These are phyloP conservation scores for Hemileccinum rubropunctum DNA, from an alignment of 768 basidiomycete species.

Conservation along the genomic window DNA sequence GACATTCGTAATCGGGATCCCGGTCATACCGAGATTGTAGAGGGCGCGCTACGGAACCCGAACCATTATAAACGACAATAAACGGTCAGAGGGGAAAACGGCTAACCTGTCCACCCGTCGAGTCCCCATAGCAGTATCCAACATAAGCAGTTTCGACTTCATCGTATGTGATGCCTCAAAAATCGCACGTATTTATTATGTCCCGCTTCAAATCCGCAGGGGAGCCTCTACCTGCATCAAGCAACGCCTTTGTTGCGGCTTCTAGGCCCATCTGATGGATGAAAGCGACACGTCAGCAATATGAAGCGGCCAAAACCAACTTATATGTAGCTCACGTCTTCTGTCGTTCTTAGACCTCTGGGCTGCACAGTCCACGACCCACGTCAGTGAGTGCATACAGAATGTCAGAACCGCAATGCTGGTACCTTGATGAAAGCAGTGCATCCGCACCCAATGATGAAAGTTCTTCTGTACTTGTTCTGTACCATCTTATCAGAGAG, in stretches of 20 bases:
- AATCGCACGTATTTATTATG: too few species aligned
- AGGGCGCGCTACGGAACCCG: slow-evolving; percentile 54
- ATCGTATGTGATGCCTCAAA: slow-evolving; percentile 79
- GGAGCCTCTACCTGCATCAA: slow-evolving; percentile 64
- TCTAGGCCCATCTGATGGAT: slow-evolving; percentile 74
- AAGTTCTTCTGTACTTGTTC: slow-evolving; percentile 35
- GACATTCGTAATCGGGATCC: slow-evolving; percentile 82
- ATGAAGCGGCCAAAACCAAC: neutral
- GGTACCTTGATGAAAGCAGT: slow-evolving; percentile 76
- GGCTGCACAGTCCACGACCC: slow-evolving; percentile 43
- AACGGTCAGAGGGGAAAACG: neutral
- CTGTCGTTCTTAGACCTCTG: slow-evolving; percentile 60
- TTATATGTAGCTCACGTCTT: slow-evolving; percentile 50
- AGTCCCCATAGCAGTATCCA: slow-evolving; percentile 79
- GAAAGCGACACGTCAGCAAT: neutral
- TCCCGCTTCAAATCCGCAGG: neutral
- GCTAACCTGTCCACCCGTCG: slow-evolving; percentile 68
- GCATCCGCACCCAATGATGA: slow-evolving; percentile 70
- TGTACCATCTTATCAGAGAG: neutral
- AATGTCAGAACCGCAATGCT: slow-evolving; percentile 3
- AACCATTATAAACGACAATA: neutral
- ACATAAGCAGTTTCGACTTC: slow-evolving; percentile 69
- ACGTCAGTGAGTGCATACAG: neutral
- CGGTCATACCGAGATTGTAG: slow-evolving; percentile 80
- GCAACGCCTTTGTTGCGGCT: slow-evolving; percentile 81